Evolutionary conservation across 441 rosid species (phyloP).

Genomic region (Kokia cookei): DNA sequence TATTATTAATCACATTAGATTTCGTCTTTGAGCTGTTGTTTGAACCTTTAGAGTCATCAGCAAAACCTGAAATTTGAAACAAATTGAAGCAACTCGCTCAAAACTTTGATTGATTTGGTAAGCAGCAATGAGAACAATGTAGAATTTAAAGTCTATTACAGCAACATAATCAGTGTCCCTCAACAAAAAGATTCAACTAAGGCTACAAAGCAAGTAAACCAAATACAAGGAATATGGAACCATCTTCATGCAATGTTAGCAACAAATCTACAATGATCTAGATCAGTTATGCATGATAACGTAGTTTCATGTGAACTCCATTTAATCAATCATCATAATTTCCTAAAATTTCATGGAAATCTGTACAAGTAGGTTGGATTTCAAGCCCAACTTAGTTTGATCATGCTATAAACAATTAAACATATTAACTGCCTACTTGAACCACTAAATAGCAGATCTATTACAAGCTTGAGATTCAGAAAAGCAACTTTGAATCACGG

Average conservation of each 20-base stretch:
- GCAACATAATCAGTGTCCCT: not conserved
- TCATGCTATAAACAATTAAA: not conserved
- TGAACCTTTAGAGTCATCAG: constrained; percentile 42
- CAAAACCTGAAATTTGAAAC: constrained; percentile 32
- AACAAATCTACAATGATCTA: not conserved
- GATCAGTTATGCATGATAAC: not conserved
- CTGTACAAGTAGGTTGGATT: not conserved
- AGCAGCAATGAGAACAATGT: not conserved
- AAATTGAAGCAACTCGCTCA: not conserved
- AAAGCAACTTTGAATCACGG: not conserved
- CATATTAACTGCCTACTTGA: not conserved
- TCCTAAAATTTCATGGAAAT: not conserved
- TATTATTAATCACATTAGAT: constrained; percentile 25
- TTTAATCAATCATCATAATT: not conserved
- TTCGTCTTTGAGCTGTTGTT: constrained; percentile 36
- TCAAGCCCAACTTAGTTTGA: not conserved
- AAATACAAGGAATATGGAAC: not conserved
- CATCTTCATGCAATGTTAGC: not conserved
- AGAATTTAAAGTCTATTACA: not conserved
- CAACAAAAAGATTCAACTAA: not conserved
- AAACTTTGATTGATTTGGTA: not conserved
- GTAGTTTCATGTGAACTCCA: not conserved
- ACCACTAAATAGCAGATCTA: not conserved
- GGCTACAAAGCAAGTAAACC: too few relatives aligned
- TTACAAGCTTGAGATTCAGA: not conserved